These are phyloP conservation scores for Verbena officinalis DNA, from an alignment of 257 asterid genomes.

Conservation along the genomic window DNA sequence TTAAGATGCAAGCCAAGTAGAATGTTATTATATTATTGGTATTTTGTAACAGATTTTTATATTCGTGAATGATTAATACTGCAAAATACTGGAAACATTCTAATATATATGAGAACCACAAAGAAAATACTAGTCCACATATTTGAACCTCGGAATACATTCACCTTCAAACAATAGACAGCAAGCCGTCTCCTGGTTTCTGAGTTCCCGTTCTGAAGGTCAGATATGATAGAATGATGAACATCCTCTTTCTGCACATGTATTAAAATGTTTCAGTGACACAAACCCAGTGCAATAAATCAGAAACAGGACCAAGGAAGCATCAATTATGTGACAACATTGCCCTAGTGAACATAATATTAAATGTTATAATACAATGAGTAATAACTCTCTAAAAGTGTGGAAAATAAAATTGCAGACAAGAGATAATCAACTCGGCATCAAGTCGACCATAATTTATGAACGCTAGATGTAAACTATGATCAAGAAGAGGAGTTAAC, in stretches of 20 bases:
- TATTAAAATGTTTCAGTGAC: constrained; percentile 13
- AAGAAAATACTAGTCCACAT: constrained; percentile 5
- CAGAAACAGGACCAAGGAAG: constrained; percentile 10
- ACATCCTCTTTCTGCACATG: constrained; percentile 98
- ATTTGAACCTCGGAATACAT: constrained; percentile 23
- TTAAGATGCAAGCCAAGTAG: constrained; percentile 5
- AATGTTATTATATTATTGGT: not conserved
- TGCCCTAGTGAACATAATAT: constrained; percentile 13
- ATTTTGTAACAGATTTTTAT: constrained; percentile 12
- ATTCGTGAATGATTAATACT: not conserved
- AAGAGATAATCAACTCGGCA: not conserved
- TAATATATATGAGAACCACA: not conserved
- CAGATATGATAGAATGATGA: constrained; percentile 97
- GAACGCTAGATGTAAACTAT: constrained; percentile 1
- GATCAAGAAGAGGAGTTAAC: constrained; percentile 12
- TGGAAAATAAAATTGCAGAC: not conserved
- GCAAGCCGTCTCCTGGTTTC: constrained; percentile 98
- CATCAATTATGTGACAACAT: constrained; percentile 1
- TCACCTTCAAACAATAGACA: constrained; percentile 93
- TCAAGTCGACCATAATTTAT: not conserved
- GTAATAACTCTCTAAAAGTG: not conserved
- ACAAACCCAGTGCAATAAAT: constrained; percentile 16
- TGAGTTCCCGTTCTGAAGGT: constrained; percentile 94
- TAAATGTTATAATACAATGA: constrained; percentile 8
- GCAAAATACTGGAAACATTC: not conserved